Conservation (phyloP, 768 basidiomycete genomes). For the Kwoniella sp. region DNA sequence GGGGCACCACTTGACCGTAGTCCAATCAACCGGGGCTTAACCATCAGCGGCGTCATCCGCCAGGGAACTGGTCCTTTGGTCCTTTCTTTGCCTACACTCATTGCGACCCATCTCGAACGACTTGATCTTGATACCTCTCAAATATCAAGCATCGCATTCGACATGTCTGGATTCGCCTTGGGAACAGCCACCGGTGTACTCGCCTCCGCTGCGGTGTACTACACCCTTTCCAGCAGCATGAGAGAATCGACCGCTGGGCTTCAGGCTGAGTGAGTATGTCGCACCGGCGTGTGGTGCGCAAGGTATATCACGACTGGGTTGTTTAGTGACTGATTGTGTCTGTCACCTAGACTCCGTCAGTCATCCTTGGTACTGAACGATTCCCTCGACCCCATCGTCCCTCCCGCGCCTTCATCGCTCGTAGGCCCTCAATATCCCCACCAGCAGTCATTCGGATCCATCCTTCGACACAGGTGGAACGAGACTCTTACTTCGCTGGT, state of each 20-base stretch:
- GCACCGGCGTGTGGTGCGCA: no score
- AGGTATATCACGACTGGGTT: not conserved
- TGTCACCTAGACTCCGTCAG: slow-evolving; percentile 22
- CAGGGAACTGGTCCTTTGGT: no score
- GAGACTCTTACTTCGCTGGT: slow-evolving; percentile 15
- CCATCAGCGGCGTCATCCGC: no score
- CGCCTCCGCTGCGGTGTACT: slow-evolving; percentile 39
- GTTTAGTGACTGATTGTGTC: not conserved
- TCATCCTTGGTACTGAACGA: slow-evolving; percentile 26
- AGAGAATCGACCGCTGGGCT: slow-evolving; percentile 19
- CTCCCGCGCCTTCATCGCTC: slow-evolving; percentile 24
- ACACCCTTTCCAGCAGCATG: slow-evolving; percentile 35
- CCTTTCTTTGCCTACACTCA: no score
- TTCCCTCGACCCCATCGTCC: slow-evolving; percentile 29
- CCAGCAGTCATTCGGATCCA: slow-evolving; percentile 22
- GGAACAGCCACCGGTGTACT: slow-evolving; percentile 39
- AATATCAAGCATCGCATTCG: no score
- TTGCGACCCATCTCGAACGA: no score
- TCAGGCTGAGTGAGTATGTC: slow-evolving; percentile 40
- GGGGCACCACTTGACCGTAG: no score
- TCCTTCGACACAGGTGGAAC: slow-evolving; percentile 35
- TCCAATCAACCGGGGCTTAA: no score
- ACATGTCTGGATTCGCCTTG: slow-evolving; percentile 38
- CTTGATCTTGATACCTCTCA: slow-evolving; percentile 5
- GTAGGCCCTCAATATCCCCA: slow-evolving; percentile 28